A percentile compares a stretch with the other conserved stretches of the same genome.
Conservation (phyloP, 208 protist genomes). For the Blechomonas ayalai region DNA sequence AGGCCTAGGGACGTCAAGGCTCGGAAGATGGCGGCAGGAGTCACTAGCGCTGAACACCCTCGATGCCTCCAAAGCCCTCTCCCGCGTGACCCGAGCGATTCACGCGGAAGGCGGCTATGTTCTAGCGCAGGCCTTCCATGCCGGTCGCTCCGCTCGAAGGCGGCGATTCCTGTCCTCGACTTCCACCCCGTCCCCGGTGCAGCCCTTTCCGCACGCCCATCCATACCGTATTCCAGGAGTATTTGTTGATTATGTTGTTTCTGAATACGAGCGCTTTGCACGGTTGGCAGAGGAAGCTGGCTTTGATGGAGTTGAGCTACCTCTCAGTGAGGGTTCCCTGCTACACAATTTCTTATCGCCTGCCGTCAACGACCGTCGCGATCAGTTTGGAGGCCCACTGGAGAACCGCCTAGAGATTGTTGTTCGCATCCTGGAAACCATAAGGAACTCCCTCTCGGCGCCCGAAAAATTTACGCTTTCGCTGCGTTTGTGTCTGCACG, state of each 20-base stretch:
- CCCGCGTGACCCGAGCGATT: conserved; percentile 76
- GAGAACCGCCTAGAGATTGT: conserved; percentile 81
- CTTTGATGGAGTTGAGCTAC: conserved; percentile 94
- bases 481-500: conserved; percentile 88
- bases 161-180: conserved; percentile 45
- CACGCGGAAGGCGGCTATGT: conserved; percentile 84
- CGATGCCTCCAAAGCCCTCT: conserved; percentile 64
- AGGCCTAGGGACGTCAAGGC: conserved; percentile 74
- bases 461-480: conserved; percentile 87
- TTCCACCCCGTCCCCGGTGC: conserved; percentile 46
- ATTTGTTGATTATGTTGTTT: conserved; percentile 73
- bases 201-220: conserved; percentile 36
- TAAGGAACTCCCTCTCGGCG: conserved; percentile 28
- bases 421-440: conserved; percentile 72
- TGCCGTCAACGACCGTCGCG: conserved; percentile 83
- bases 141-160: conserved; percentile 72
- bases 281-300: conserved; percentile 88
- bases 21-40: conserved; percentile 75
- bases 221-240: conserved; percentile 47
- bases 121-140: conserved; percentile 90
- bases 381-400: conserved; percentile 82
- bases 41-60: conserved; percentile 66
- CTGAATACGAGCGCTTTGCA: conserved; percentile 81
- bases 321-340: conserved; percentile 90
- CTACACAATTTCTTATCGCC: conserved; percentile 91